phyloP scores from a whole-genome alignment of 768 basidiomycete genomes.

The Dioszegia aurantiaca region DNA sequence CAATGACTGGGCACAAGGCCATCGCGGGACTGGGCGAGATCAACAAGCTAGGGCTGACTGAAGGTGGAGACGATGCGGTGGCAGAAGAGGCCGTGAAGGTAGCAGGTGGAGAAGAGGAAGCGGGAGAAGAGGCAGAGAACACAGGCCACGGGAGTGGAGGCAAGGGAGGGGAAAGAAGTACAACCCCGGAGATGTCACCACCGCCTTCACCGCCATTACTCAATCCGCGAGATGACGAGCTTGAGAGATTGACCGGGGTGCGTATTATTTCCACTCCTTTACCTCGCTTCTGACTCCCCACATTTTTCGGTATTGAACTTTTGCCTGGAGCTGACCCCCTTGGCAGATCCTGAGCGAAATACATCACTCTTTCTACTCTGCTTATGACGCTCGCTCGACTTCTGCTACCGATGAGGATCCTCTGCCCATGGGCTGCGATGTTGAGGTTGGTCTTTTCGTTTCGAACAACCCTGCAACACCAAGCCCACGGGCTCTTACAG shows the following conservation, averaged over 20 bases:
- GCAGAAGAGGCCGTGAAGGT: slow-evolving; percentile 70
- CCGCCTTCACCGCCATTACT: slow-evolving; percentile 60
- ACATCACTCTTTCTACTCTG: slow-evolving; percentile 70
- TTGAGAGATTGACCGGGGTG: slow-evolving; percentile 73
- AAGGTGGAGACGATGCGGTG: no score
- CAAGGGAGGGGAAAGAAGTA: slow-evolving; percentile 10
- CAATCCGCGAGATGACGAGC: slow-evolving; percentile 81
- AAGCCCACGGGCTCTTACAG: no score
- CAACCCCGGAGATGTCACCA: slow-evolving; percentile 9
- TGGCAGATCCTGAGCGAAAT: slow-evolving; percentile 74
- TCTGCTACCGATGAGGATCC: background rate
- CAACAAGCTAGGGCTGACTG: no score
- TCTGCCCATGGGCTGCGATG: slow-evolving; percentile 61
- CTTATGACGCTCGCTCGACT: slow-evolving; percentile 57
- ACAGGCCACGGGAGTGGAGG: background rate
- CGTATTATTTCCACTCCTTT: slow-evolving; percentile 30
- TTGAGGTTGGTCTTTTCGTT: slow-evolving; percentile 60
- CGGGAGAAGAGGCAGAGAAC: slow-evolving; percentile 33
- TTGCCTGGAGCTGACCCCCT: background rate
- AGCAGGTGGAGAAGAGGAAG: slow-evolving; percentile 66
- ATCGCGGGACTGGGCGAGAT: no score
- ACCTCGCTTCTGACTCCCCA: no score
- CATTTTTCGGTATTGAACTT: no score
- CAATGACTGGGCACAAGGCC: no score
- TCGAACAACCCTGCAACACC: no score